Evolutionary conservation across 2,329 filamentous ascomycete genomes (phyloP), one percentile per base, ranked within the genome.

Genomic region (Plectosphaerella plurivora): DNA sequence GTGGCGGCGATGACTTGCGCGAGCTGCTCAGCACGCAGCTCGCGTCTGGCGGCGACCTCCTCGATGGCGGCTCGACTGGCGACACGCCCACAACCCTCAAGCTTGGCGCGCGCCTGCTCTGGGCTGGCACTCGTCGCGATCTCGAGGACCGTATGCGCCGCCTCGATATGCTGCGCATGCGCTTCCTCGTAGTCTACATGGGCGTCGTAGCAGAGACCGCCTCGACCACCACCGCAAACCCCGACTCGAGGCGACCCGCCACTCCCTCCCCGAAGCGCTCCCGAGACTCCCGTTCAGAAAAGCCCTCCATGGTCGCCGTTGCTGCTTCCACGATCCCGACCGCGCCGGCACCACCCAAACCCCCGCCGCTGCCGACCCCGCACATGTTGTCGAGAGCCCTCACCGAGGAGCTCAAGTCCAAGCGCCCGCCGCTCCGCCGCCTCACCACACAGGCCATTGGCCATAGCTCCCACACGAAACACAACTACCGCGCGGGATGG

Each of bases 131-230:
- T 61, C 75, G 79, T 59, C 66, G 65, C 49, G 71, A 73, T 49
- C 68, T 87, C 48, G 79, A 84, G 63, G 80, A 83, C 57, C 75
- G 79, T 49, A 70, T 86, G 51, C 75, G 79, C 51, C 73, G 82
- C 46, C 69, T 86, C 41, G 83, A 86, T 59, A 66, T 85, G 60
- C 64, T 86, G 62, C 75, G 83, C 63, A 84, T 84, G 80, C 77
- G 83, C 55, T 86, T 86, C 62, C 68, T 86, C 33, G 81, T 85
- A 36, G 74, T 84, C 37, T 84, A 84, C 65, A 80, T 86, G 79
- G 79, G 82, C 57, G 76, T 84, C 55, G 73, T 86, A 50, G 71
- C 76, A 12, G 65, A 70, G 11, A 65, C 64, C 45, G 64, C 65
- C 15, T 60, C 41, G 37, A 64, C 69, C 36, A 67, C 66, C 49